phyloP scores from a whole-genome alignment of 306 rosid genomes.

The Cicer chorassanicum region DNA sequence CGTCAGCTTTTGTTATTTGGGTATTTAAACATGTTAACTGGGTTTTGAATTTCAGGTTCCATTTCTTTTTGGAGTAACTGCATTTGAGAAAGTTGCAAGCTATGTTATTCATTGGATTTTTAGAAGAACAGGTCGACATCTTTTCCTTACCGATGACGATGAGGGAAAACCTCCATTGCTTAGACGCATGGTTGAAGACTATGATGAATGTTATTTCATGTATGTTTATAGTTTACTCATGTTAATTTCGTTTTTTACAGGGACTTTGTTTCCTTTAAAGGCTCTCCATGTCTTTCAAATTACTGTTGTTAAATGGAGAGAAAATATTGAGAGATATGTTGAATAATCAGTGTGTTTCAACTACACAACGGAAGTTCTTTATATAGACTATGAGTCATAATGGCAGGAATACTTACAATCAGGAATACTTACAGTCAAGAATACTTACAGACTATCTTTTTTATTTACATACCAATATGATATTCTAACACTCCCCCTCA shows the following conservation, averaged over 20 bases:
- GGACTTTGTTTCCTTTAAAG: slow-evolving; percentile 15
- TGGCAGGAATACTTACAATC: no score
- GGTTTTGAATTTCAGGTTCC: slow-evolving; percentile 73
- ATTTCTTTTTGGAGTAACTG: slow-evolving; percentile 91
- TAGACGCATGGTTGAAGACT: slow-evolving; percentile 83
- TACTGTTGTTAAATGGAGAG: background rate
- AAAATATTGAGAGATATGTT: no score
- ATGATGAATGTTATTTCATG: slow-evolving; percentile 72
- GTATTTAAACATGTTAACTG: slow-evolving; percentile 25
- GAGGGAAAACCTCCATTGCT: slow-evolving; percentile 92
- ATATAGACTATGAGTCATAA: no score
- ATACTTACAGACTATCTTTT: no score
- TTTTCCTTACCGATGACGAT: slow-evolving; percentile 82
- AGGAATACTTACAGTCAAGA: no score
- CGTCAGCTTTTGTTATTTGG: slow-evolving; percentile 5
- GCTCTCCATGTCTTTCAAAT: slow-evolving; percentile 34
- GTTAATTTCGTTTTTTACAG: slow-evolving; percentile 9
- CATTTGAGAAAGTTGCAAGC: slow-evolving; percentile 80
- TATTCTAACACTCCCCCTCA: no score
- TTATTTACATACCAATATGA: no score
- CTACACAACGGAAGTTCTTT: no score
- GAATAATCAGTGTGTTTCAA: no score
- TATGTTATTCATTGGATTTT: slow-evolving; percentile 83
- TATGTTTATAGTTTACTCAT: slow-evolving; percentile 53
- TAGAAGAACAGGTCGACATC: slow-evolving; percentile 98